Evolutionary conservation across 129 eudicot species (phyloP).

Genomic region (Pulicaria dysenterica): DNA sequence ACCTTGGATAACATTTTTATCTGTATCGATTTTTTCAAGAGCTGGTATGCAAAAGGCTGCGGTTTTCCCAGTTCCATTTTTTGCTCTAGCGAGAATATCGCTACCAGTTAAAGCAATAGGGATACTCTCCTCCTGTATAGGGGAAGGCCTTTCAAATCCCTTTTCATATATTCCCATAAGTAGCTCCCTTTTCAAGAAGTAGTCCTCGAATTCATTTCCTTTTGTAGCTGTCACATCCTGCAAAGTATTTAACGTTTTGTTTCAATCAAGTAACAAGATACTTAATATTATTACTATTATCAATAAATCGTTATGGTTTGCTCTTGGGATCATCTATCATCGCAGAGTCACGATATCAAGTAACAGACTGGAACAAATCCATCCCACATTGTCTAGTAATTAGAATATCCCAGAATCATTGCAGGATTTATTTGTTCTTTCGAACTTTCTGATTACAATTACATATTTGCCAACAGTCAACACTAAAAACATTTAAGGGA

Average conservation of each 20-base stretch:
- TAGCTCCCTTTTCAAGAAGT: constrained; percentile 59
- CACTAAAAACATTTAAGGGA: no score
- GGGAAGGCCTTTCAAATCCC: constrained; percentile 71
- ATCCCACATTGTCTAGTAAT: constrained; percentile 10
- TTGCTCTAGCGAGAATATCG: constrained; percentile 68
- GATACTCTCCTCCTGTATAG: constrained; percentile 73
- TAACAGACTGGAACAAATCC: constrained; percentile 9
- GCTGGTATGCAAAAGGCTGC: constrained; percentile 83
- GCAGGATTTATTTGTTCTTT: no score
- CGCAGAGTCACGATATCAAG: constrained; percentile 15
- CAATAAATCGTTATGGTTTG: constrained; percentile 1
- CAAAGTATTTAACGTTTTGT: background rate
- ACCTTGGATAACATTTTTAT: constrained; percentile 69
- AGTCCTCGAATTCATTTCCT: constrained; percentile 74
- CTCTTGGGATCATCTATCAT: constrained; percentile 15
- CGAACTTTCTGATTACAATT: no score
- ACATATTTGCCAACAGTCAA: no score
- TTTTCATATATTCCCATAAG: constrained; percentile 69
- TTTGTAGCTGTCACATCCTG: constrained; percentile 58
- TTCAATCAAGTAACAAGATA: no score
- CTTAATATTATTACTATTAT: background rate
- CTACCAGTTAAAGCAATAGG: constrained; percentile 73
- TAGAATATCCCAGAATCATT: background rate
- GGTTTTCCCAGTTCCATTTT: constrained; percentile 67
- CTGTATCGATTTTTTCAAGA: constrained; percentile 66